Conservation (phyloP, 2,329 filamentous ascomycete genomes). For the Lachnellula cervina region DNA sequence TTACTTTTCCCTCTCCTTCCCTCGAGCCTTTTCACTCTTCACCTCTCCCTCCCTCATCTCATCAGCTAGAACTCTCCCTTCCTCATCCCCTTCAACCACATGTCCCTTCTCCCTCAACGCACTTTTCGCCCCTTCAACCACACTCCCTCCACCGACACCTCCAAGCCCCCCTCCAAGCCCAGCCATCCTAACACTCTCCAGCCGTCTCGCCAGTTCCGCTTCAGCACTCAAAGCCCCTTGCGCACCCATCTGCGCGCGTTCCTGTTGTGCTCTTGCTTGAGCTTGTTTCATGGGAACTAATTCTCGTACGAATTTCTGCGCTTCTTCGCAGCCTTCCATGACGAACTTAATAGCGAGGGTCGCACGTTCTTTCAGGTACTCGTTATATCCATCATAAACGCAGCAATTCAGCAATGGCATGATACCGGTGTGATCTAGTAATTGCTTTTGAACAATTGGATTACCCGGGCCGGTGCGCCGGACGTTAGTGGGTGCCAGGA, state of each 20-base stretch:
- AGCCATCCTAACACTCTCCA: no score
- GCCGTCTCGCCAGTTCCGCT: no score
- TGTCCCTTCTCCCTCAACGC: neutral
- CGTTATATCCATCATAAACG: conserved; percentile 86
- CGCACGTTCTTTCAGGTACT: conserved; percentile 87
- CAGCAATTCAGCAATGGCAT: conserved; percentile 86
- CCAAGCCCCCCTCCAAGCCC: no score
- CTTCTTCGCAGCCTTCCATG: conserved; percentile 68
- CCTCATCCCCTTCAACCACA: neutral
- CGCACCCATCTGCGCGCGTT: no score
- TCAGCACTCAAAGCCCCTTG: no score
- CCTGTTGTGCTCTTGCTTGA: conserved; percentile 4
- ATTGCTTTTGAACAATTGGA: conserved; percentile 78
- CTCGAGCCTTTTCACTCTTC: neutral
- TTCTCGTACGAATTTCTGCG: conserved; percentile 65
- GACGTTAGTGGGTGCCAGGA: conserved; percentile 75
- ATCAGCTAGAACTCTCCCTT: neutral
- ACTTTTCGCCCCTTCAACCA: neutral
- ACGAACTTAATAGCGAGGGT: conserved; percentile 85
- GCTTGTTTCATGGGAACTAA: conserved; percentile 30
- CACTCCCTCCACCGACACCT: neutral
- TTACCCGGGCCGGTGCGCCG: conserved; percentile 57
- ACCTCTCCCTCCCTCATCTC: neutral
- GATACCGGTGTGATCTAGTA: conserved; percentile 79
- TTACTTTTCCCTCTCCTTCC: neutral